These are phyloP conservation scores for Akanthomyces dipterigenus DNA, from an alignment of 2,329 filamentous ascomycete genomes.

Conservation along the genomic window DNA sequence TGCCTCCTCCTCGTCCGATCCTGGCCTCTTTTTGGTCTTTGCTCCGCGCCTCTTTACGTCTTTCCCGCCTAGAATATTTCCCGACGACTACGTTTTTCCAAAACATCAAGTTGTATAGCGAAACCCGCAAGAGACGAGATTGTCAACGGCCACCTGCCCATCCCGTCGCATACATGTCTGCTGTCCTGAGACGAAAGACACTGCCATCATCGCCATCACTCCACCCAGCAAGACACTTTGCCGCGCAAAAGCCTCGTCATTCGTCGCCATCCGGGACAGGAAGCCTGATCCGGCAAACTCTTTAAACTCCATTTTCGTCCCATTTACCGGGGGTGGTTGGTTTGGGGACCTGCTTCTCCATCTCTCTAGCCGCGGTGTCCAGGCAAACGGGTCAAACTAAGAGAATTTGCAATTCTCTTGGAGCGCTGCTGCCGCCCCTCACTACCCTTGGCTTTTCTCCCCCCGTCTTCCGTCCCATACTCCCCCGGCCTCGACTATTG, in stretches of 20 bases:
- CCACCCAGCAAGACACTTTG: background rate
- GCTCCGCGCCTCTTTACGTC: no score
- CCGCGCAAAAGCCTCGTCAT: background rate
- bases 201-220: background rate
- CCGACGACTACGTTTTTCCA: background rate
- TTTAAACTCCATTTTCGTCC: background rate
- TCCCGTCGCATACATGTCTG: slow-evolving; percentile 9
- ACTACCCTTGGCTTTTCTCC: no score
- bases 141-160: background rate
- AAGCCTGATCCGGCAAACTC: background rate
- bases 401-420: background rate
- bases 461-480: background rate
- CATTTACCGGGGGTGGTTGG: background rate
- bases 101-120: background rate
- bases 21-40: no score
- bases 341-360: no score
- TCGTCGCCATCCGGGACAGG: background rate
- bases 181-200: slow-evolving; percentile 7
- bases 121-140: no score
- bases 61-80: no score
- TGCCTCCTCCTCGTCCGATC: no score
- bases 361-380: no score
- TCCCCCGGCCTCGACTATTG: background rate
- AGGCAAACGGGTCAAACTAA: no score
- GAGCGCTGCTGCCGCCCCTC: no score